Base-by-base conservation (phyloP, 1,139 yeast species). In the Suhomyces guaymorum region DNA sequence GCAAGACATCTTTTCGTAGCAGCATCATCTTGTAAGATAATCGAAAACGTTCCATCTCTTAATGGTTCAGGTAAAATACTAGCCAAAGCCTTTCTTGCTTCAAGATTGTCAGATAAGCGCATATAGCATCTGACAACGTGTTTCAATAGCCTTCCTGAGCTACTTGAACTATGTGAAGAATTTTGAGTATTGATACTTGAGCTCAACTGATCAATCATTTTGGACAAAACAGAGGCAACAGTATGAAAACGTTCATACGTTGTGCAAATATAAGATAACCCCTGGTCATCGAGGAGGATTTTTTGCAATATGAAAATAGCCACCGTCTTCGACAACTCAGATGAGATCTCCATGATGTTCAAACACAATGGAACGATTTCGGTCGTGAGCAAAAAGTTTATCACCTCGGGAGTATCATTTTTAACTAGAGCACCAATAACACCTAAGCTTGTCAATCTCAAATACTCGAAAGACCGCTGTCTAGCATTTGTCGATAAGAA, bases 391-490 rank as follows among this genome's bases (percentile, higher is more conserved):
- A 92, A 66, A 55, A 92, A 92, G 44, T 85, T 84, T 43, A 92
- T 90, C 33, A 92, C 98, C 51, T 92, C 97, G 9, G 96, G 89
- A 3, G 96, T 86, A 55, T 92, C 98, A 58, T 90, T 90, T 53
- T 92, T 92, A 18, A 92, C 98, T 41, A 92, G 68, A 0, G 98
- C 98, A 12, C 98, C 98, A 57, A 92, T 87, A 4, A 92, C 97
- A 23, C 98, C 98, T 42, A 92, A 75, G 39, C 96, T 85, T 1
- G 98, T 92, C 43, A 92, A 72, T 46, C 98, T 73, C 50, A 92
- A 72, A 58, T 92, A 92, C 61, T 92, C 98, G 65, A 90, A 92
- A 9, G 96, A 87, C 48, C 96, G 74, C 48, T 89, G 90, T 55
- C 92, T 83, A 26, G 96, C 87, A 44, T 87, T 86, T 4, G 97